phyloP scores from a whole-genome alignment of 495 filamentous ascomycete genomes.

The Recurvomyces mirabilis region DNA sequence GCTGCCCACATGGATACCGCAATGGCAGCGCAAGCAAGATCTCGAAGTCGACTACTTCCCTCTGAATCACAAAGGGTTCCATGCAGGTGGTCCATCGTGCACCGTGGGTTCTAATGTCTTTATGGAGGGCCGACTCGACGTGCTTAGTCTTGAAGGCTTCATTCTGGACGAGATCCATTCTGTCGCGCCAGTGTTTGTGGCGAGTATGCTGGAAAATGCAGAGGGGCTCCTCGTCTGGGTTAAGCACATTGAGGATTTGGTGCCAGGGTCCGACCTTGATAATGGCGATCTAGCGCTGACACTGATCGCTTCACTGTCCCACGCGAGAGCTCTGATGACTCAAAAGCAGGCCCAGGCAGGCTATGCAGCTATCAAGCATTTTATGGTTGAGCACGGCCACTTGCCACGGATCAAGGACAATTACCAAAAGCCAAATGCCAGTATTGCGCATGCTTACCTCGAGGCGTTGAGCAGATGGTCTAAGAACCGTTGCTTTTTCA shows the following conservation, averaged over 20 bases:
- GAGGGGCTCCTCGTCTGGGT: neutral
- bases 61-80: neutral
- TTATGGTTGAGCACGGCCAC: neutral
- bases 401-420: neutral
- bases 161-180: neutral
- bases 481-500: neutral
- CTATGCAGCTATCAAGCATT: neutral
- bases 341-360: neutral
- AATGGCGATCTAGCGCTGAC: neutral
- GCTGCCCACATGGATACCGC: neutral
- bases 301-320: neutral
- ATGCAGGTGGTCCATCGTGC: neutral
- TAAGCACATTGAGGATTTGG: neutral
- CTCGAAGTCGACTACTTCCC: neutral
- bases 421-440: neutral
- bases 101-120: neutral
- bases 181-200: neutral
- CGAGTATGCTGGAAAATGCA: neutral
- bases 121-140: neutral
- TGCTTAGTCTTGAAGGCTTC: neutral
- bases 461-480: neutral
- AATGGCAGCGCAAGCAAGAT: conserved; percentile 4
- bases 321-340: neutral
- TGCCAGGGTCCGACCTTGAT: neutral
- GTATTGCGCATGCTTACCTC: neutral